Evolutionary conservation across 768 basidiomycete genomes (phyloP).

Genomic region (Fistulinella prunicolor): DNA sequence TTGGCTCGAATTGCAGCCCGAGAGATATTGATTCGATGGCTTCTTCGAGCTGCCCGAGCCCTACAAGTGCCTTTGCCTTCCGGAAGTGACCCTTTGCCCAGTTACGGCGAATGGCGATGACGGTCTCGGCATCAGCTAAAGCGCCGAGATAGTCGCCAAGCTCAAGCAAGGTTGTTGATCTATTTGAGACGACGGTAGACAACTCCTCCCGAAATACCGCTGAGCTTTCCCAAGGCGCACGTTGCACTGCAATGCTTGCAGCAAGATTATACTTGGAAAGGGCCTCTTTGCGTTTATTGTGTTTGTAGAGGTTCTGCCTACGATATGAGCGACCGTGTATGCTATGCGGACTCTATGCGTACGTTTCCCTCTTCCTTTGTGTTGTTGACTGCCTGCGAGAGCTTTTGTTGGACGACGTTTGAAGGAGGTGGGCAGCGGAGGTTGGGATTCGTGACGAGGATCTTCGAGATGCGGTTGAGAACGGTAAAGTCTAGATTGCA

Average conservation of each 20-base stretch:
- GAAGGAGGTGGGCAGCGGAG: slow-evolving; percentile 79
- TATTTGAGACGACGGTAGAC: slow-evolving; percentile 85
- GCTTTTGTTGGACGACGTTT: slow-evolving; percentile 69
- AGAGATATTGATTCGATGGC: slow-evolving; percentile 79
- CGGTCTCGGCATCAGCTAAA: slow-evolving; percentile 86
- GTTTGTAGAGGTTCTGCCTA: slow-evolving; percentile 72
- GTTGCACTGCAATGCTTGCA: slow-evolving; percentile 69
- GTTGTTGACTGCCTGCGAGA: slow-evolving; percentile 68
- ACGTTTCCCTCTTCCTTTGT: slow-evolving; percentile 97
- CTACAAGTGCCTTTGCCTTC: slow-evolving; percentile 85
- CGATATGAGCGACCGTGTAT: slow-evolving; percentile 9
- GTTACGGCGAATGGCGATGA: slow-evolving; percentile 75
- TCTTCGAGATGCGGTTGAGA: slow-evolving; percentile 73
- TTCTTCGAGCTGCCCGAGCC: slow-evolving; percentile 63
- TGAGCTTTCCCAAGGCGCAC: slow-evolving; percentile 89
- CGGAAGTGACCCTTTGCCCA: slow-evolving; percentile 98
- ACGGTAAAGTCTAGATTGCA: slow-evolving; percentile 72
- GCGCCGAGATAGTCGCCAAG: slow-evolving; percentile 72
- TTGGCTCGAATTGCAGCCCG: slow-evolving; percentile 83
- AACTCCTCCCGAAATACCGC: slow-evolving; percentile 86
- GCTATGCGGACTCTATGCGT: slow-evolving; percentile 31
- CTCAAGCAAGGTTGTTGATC: slow-evolving; percentile 84
- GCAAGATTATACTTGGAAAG: slow-evolving; percentile 79
- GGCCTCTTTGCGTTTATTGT: slow-evolving; percentile 63
- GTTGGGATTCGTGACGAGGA: slow-evolving; percentile 66